A percentile compares a stretch with the other conserved stretches of the same genome.
Evolutionary conservation across 495 filamentous ascomycete genomes (phyloP).

Genomic region (Rusavskia elegans): DNA sequence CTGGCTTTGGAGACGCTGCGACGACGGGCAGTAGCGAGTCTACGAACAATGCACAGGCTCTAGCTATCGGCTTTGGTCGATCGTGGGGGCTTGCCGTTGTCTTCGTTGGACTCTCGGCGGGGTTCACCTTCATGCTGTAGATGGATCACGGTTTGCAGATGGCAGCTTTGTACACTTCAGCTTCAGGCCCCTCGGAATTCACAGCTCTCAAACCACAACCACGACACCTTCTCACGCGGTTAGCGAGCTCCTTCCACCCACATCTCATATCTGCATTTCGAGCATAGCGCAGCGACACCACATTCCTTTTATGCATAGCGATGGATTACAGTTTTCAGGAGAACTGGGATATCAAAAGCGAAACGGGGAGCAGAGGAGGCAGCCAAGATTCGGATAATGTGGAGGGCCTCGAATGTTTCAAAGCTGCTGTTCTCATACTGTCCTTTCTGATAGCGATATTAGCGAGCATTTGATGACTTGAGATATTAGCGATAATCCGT

Average conservation of each 20-base stretch:
- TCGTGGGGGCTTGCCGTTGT: slow-evolving; percentile 42
- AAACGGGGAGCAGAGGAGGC: slow-evolving; percentile 1
- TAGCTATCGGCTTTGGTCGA: slow-evolving; percentile 33
- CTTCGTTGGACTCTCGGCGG: slow-evolving; percentile 43
- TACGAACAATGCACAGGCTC: slow-evolving; percentile 21
- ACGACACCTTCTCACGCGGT: not conserved
- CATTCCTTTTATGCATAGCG: slow-evolving; percentile 3
- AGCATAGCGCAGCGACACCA: slow-evolving; percentile 3
- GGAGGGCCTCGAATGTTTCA: not conserved
- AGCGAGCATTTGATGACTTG: slow-evolving; percentile 9
- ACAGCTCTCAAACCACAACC: slow-evolving; percentile 5
- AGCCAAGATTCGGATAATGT: slow-evolving; percentile 7
- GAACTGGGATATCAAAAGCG: not conserved
- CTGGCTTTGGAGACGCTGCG: slow-evolving; percentile 33
- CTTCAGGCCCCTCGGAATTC: no score
- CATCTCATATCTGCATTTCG: not conserved
- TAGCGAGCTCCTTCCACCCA: no score
- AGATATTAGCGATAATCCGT: not conserved
- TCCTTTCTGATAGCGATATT: slow-evolving; percentile 14
- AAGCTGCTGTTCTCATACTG: slow-evolving; percentile 3
- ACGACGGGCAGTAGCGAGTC: slow-evolving; percentile 17
- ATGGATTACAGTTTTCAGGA: not conserved
- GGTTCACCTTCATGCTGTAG: slow-evolving; percentile 44
- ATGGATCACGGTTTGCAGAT: no score
- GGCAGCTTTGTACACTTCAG: no score